Conservation (phyloP, 371 early-diverging fungal genomes). For the Mortierella sp. region DNA sequence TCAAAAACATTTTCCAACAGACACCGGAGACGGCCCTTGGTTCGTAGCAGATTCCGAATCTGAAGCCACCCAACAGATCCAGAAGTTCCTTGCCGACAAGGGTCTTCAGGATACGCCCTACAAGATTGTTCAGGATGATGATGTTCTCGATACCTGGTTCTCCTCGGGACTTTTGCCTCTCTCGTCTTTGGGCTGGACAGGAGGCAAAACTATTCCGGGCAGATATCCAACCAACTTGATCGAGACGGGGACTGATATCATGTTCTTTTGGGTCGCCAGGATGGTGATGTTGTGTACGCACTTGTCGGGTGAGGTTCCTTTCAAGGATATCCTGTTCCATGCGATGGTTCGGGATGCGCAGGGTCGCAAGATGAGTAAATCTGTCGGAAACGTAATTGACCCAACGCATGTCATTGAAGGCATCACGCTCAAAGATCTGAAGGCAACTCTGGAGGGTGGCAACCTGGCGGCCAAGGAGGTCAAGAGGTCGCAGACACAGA, state of each 20-base stretch:
- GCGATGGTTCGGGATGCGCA: conserved; percentile 95
- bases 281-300: conserved; percentile 99
- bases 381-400: conserved; percentile 98
- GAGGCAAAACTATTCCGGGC: conserved; percentile 57
- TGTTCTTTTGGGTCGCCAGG: conserved; percentile 99
- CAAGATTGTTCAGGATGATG: conserved; percentile 84
- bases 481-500: conserved; percentile 68
- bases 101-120: conserved; percentile 38
- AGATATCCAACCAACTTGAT: conserved; percentile 92
- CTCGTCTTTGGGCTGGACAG: conserved; percentile 83
- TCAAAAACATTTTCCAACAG: conserved; percentile 10
- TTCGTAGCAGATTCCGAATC: conserved; percentile 75
- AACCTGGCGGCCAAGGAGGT: conserved; percentile 92
- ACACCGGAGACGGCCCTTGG: conserved; percentile 67
- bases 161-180: conserved; percentile 98
- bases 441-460: conserved; percentile 77
- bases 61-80: conserved; percentile 65
- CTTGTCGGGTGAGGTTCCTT: conserved; percentile 88
- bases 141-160: conserved; percentile 99
- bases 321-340: conserved; percentile 87
- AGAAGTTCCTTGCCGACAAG: conserved; percentile 25
- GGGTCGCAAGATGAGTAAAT: conserved; percentile 99
- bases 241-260: conserved; percentile 99
- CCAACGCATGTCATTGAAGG: conserved; percentile 97
- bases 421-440: conserved; percentile 76